Evolutionary conservation across 202 grass and related monocot genomes (phyloP).

Genomic region (Eragrostis tef): DNA sequence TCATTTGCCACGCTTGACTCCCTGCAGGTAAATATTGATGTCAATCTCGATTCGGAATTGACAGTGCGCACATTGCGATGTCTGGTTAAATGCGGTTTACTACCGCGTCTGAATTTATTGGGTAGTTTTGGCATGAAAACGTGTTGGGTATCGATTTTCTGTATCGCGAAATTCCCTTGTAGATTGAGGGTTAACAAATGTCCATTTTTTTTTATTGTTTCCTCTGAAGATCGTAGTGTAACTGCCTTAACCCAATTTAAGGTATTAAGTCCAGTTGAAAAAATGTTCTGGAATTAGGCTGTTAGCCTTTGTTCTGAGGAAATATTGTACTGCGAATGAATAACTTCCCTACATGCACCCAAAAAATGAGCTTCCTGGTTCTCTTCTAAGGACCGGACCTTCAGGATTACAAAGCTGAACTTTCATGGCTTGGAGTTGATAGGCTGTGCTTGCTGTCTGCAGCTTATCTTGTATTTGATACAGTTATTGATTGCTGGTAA

Average conservation of each 20-base stretch:
- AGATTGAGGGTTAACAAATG: neutral
- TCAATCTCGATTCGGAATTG: neutral
- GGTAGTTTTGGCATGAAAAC: neutral
- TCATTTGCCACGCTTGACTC: constrained; percentile 45
- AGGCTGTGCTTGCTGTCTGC: neutral
- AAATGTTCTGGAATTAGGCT: neutral
- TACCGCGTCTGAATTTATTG: neutral
- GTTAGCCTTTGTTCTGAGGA: constrained; percentile 1
- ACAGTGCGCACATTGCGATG: neutral
- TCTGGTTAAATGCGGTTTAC: neutral
- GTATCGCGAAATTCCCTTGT: neutral
- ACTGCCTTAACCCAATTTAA: neutral
- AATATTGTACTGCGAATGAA: neutral
- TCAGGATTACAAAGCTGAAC: neutral
- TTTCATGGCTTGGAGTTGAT: neutral
- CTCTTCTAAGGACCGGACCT: neutral
- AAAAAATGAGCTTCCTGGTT: constrained; percentile 17
- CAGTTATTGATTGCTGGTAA: neutral
- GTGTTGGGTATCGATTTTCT: neutral
- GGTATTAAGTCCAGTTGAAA: neutral
- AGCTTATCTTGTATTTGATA: neutral
- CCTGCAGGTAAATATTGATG: constrained; percentile 58
- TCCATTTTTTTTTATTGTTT: neutral
- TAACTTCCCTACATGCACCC: neutral
- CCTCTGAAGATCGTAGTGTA: neutral